Base-by-base conservation (phyloP, 768 basidiomycete species). In the Hysterangium stoloniferum region DNA sequence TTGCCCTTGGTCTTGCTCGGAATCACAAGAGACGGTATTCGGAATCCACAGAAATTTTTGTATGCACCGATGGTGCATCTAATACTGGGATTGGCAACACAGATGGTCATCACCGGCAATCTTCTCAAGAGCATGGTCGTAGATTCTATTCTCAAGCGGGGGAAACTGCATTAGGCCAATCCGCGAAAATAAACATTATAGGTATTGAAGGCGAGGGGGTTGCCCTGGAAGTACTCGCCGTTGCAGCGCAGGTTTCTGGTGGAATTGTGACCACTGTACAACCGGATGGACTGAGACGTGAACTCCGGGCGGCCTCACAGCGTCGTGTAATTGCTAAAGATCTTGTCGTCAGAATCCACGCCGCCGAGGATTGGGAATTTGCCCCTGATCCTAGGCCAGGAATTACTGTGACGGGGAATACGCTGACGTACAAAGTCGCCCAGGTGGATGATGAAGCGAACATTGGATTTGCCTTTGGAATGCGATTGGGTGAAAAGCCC, bases 321-420 rank as follows among this genome's bases (percentile, higher is more conserved):
- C 32, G 35, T n/a, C 46, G 46, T 24, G 3, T 48, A 15, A 25
- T 48, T 24, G 46, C 46, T 6, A 34, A 22, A 20, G 46, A 48
- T 24, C 27, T 48, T 25, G 12, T 22, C 5, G 12, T 48, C 13
- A 34, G 15, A 34, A 13, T 48, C 17, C 34, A 48, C 9, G 1
- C 20, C 4, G 32, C 46, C 22, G 24, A 71, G 75, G 49, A 38
- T n/a, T 51, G 38, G 25, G 20, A 31, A 13, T 43, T 51, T 38
- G 13, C 22, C 15, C 19, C n/a, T 12, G 44, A 52, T 27, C 20
- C 51, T 22, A 28, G 51, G 12, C 28, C 49, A 12, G 49, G 38
- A 8, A 15, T 38, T 9, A 17, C 15, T 9, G n/a, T 42, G 37
- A 1, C 11, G 6, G 35, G 24, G 6, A 31, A 33, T 19, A 31